Evolutionary conservation across 83 land plant genomes (phyloP), one percentile per base, ranked within the genome.

Genomic region (Isoetes engelmannii): DNA sequence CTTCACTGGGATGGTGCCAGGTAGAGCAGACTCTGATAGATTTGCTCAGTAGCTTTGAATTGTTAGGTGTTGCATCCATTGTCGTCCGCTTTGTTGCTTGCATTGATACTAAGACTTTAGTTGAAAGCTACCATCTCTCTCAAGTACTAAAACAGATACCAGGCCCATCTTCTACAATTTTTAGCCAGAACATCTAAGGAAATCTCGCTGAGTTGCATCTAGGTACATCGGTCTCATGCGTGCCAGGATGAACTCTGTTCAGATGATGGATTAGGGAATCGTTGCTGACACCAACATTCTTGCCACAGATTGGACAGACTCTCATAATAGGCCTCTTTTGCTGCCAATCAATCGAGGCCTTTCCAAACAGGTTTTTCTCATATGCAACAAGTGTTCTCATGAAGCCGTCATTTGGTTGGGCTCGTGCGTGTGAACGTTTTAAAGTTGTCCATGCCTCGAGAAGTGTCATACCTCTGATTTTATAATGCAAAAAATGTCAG

Each of bases 401-500:
- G 74, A 93, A 93, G 17, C 96, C 92, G 75, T 90, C 98, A 63
- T 93, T 93, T 44, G 98, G 98, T 59, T 87, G 96, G 0, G 96
- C 84, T 51, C 98, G 86, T 4, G 82, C 84, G 71, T 93, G 98
- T 41, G 73, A 89, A 37, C 83, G 69, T 76, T 87, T 93, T 6
- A 93, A 71, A 57, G 54, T 42, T 58, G 74, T 80, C 98, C 98
- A 93, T 71, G 98, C 92, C 68, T 90, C 77, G 45, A 81, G 46
- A n/a, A 92, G 82, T 5, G 86, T 87, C n/a, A 64, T 68, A 37
- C 75, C 75, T 65, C 98, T 92, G 82, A 37, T 59, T 59, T 19
- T 42, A 18, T 59, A 7, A 7, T 19, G 62, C 13, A 51, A 51
- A 8, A 50, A 50, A 50, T 13, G 17, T 51, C 13, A 51, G 5